Evolutionary conservation across 495 filamentous ascomycete genomes (phyloP).

Genomic region (Parathielavia appendiculata): DNA sequence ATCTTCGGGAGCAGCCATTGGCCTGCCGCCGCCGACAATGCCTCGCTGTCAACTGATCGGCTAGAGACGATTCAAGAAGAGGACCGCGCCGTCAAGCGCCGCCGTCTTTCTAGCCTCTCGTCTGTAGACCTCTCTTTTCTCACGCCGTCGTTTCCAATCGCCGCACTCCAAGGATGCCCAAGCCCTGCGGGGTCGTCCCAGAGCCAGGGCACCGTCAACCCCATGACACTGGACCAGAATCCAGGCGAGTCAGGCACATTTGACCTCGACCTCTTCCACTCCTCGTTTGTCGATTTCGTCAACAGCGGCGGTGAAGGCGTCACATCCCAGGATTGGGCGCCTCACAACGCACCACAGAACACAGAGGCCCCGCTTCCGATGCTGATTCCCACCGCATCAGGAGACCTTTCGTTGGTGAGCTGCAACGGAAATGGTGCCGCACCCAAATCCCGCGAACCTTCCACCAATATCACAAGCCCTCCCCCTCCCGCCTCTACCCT

Average conservation of each 20-base stretch:
- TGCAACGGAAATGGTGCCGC: not conserved
- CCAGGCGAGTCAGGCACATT: constrained; percentile 9
- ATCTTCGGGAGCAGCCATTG: constrained; percentile 16
- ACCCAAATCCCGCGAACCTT: not conserved
- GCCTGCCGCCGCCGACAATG: not conserved
- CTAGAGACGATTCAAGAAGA: constrained; percentile 6
- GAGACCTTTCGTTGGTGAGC: not conserved
- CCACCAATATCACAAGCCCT: not conserved
- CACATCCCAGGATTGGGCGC: not conserved
- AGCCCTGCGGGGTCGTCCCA: constrained; percentile 17
- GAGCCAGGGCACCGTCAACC: constrained; percentile 1
- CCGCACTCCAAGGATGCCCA: constrained; percentile 7
- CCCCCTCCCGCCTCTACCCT: not conserved
- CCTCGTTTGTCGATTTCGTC: constrained; percentile 21
- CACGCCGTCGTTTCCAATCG: constrained; percentile 4
- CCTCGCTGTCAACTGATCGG: not conserved
- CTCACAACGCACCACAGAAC: not conserved
- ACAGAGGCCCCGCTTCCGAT: not conserved
- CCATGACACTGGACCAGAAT: not conserved
- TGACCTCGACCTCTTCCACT: constrained; percentile 24
- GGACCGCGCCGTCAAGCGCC: constrained; percentile 17
- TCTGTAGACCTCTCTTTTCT: constrained; percentile 2
- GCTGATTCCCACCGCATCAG: not conserved
- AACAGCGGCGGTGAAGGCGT: constrained; percentile 10
- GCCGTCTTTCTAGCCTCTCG: constrained; percentile 19